phyloP scores from a whole-genome alignment of 768 basidiomycete genomes.

The Suillus bovinus region DNA sequence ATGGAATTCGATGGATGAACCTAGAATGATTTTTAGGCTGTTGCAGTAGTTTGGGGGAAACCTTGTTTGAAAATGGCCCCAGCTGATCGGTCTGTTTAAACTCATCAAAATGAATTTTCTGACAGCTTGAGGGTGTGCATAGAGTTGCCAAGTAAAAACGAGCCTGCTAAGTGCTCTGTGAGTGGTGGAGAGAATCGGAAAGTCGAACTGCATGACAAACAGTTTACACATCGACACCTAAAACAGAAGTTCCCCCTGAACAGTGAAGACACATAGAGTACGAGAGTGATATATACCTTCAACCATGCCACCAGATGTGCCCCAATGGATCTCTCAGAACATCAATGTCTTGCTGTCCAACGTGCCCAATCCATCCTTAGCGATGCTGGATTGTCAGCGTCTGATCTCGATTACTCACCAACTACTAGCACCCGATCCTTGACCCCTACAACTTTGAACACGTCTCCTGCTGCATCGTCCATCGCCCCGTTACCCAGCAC shows the following conservation, averaged over 20 bases:
- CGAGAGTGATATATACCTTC: background rate
- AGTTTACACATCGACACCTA: background rate
- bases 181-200: background rate
- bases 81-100: no score
- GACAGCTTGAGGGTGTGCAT: background rate
- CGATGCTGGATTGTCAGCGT: background rate
- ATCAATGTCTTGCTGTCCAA: background rate
- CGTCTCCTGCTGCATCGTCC: background rate
- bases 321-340: background rate
- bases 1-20: no score
- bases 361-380: background rate
- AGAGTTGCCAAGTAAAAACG: background rate
- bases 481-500: background rate
- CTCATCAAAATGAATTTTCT: no score
- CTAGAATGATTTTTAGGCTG: no score
- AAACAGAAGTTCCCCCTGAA: background rate
- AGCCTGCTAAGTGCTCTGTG: background rate
- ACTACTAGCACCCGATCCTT: background rate
- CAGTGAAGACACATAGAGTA: background rate
- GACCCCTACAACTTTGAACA: background rate
- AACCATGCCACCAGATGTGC: background rate
- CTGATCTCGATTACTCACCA: background rate
- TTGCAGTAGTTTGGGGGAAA: no score
- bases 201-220: background rate
- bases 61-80: no score